Evolutionary conservation across 2,329 filamentous ascomycete genomes (phyloP), one percentile per base, ranked within the genome.

Genomic region (Ceratocystis lukuohia): DNA sequence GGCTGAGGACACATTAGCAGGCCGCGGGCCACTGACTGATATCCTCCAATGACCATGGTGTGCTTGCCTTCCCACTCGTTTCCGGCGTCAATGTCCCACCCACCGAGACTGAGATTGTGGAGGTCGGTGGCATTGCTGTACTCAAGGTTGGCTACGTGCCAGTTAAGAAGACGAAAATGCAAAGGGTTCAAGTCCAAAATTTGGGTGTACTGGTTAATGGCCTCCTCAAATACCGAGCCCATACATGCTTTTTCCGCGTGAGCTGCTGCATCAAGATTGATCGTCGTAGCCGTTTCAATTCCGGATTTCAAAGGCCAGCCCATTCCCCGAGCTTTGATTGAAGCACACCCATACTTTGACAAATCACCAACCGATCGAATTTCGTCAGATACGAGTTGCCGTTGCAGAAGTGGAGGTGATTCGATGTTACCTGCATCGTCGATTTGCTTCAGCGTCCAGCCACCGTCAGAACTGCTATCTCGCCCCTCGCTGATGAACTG

Each of bases 31-130:
- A 99, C 85, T 72, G 92, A 91, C 71, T 95, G 91, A 73, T 97
- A 99, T 1, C 94, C 94, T 50, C 95, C 94, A 30, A 95, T 82
- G 2, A 99, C 85, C 82, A 96, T 93, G 1, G 90, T 91, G 74
- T 99, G 95, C 69, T 89, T 87, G 5, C 94, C 94, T 74, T 96
- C 92, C 78, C 96, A 99, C 73, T 99, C 94, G 71, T 99, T 96
- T 0, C 94, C 94, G 62, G 92, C 91, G 73, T 99, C 95, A 72
- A 99, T 91, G 75, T 99, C 95, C 90, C 95, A 97, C 0, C 92
- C 87, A 6, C 87, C 85, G 15, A 99, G 83, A 74, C 93, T 97
- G 20, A 99, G 82, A 69, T 88, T 88, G 70, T 88, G 87, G 65
- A 96, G 85, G 70, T 91, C 95, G 1, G 87, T 89, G 1, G 94